These are phyloP conservation scores for Pyrenochaeta sp. DNA, from an alignment of 2,329 filamentous ascomycete species.

Conservation along the genomic window DNA sequence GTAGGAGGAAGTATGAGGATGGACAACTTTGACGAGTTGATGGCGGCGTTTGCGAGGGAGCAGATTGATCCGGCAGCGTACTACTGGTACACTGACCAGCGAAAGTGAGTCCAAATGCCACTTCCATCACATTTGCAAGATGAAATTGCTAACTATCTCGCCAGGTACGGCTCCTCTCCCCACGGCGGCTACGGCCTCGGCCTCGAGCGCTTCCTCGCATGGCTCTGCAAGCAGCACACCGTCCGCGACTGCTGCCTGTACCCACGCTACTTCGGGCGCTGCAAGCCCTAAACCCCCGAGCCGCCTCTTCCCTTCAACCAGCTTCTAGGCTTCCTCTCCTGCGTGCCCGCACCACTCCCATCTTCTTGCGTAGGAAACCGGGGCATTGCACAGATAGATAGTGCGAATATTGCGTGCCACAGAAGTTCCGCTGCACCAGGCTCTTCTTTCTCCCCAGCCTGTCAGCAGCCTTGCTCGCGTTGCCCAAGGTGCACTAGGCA, in stretches of 20 bases:
- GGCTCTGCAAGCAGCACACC: slow-evolving; percentile 71
- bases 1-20: slow-evolving; percentile 97
- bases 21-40: slow-evolving; percentile 82
- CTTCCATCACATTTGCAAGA: slow-evolving; percentile 1
- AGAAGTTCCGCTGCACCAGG: background rate
- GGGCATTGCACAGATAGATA: too few relatives aligned
- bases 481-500: slow-evolving; percentile 13
- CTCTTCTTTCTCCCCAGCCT: background rate
- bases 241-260: slow-evolving; percentile 76
- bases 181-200: slow-evolving; percentile 95
- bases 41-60: slow-evolving; percentile 86
- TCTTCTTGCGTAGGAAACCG: background rate
- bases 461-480: background rate
- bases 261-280: slow-evolving; percentile 80
- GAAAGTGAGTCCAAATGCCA: slow-evolving; percentile 72
- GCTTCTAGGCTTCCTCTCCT: slow-evolving; percentile 1
- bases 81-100: slow-evolving; percentile 99
- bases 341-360: background rate
- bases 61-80: slow-evolving; percentile 85
- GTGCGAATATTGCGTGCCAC: background rate
- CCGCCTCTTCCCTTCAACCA: background rate
- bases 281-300: slow-evolving; percentile 73
- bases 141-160: slow-evolving; percentile 24
- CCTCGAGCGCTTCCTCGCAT: slow-evolving; percentile 79
- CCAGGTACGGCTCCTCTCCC: slow-evolving; percentile 85